These are phyloP conservation scores for Fremontodendron californicum DNA, from an alignment of 345 rosid genomes.

Conservation along the genomic window DNA sequence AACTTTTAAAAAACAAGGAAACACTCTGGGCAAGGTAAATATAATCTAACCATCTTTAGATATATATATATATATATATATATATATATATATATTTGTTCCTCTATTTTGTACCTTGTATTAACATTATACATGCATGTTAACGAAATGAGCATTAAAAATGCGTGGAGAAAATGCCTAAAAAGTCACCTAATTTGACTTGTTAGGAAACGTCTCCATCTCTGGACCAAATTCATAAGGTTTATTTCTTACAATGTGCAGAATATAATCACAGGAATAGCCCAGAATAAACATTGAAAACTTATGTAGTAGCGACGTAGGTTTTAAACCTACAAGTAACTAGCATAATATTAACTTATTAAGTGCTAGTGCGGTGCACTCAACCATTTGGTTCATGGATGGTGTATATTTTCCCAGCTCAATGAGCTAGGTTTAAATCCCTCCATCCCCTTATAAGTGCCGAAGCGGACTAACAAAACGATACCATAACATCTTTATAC, in stretches of 20 bases:
- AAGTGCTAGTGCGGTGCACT: too few species aligned
- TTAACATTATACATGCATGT: too few species aligned
- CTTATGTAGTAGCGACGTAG: background rate
- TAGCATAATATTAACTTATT: background rate
- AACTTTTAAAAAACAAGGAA: too few species aligned
- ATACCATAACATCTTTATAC: slow-evolving; percentile 30
- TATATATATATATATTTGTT: too few species aligned
- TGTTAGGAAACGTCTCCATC: background rate
- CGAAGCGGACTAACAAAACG: background rate
- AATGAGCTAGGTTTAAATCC: too few species aligned
- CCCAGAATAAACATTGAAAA: background rate
- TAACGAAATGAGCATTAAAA: too few species aligned
- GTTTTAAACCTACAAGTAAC: background rate
- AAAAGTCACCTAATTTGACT: too few species aligned
- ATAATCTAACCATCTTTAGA: too few species aligned
- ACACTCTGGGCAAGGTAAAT: too few species aligned
- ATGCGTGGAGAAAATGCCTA: too few species aligned
- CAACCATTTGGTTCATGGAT: background rate
- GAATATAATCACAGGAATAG: background rate
- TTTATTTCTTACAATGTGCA: background rate
- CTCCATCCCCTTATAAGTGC: background rate
- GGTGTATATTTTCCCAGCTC: background rate
- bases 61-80: too few species aligned
- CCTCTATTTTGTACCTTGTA: too few species aligned
- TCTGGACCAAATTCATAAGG: background rate